Percentiles rank a stretch among this genome's conserved stretches.
Evolutionary conservation across 768 basidiomycete genomes (phyloP).

Genomic region (Trametes meyenii): DNA sequence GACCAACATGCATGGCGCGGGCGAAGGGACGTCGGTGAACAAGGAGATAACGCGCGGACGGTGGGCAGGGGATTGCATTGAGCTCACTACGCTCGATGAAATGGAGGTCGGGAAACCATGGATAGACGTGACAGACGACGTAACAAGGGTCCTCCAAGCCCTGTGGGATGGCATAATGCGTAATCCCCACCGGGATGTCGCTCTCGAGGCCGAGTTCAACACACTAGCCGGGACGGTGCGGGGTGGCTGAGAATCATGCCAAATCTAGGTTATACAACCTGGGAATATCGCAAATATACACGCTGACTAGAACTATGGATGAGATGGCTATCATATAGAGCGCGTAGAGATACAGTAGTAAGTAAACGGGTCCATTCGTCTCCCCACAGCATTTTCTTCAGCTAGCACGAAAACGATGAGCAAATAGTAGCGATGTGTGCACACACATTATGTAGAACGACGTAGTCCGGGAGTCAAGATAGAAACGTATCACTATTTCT

Average conservation of each 20-base stretch:
- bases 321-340: background rate
- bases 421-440: too few relatives aligned
- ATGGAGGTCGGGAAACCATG: background rate
- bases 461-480: background rate
- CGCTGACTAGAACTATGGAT: too few relatives aligned
- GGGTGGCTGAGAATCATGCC: too few relatives aligned
- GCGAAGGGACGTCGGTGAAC: background rate
- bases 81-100: background rate
- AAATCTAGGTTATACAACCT: too few relatives aligned
- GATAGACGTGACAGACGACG: conserved; percentile 8
- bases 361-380: background rate
- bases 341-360: conserved; percentile 3
- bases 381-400: background rate
- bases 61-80: conserved; percentile 12
- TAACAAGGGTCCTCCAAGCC: background rate
- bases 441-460: background rate
- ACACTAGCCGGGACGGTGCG: too few relatives aligned
- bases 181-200: too few relatives aligned
- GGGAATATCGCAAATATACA: too few relatives aligned
- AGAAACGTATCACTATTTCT: conserved; percentile 29
- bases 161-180: background rate
- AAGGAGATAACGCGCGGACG: background rate
- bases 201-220: too few relatives aligned
- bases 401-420: too few relatives aligned
- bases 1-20: background rate